Evolutionary conservation across 169 alveolate species (phyloP).

Genomic region (Babesia sp.): DNA sequence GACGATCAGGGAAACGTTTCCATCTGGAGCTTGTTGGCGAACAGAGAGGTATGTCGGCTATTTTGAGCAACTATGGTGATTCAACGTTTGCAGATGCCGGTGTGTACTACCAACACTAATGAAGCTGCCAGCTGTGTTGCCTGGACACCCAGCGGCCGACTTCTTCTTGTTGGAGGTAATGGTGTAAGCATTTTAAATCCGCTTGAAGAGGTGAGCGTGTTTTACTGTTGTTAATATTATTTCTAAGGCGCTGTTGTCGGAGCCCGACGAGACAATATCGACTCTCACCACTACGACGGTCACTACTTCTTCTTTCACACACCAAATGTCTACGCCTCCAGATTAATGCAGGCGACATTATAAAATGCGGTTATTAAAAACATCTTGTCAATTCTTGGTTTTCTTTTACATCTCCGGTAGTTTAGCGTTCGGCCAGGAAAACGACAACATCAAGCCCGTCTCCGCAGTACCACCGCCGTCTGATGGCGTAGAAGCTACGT

Average conservation of each 20-base stretch:
- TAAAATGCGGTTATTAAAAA: background rate
- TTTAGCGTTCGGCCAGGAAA: background rate
- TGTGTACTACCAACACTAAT: background rate
- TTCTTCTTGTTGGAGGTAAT: conserved; percentile 2
- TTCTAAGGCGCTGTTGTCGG: background rate
- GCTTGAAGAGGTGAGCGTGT: background rate
- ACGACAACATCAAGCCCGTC: conserved; percentile 18
- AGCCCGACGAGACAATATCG: background rate
- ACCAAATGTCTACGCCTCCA: background rate
- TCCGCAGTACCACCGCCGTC: too few relatives aligned
- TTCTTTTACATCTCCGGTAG: background rate
- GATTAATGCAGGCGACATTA: background rate
- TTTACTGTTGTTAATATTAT: background rate
- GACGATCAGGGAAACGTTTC: conserved; percentile 15
- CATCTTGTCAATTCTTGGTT: background rate
- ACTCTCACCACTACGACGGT: conserved; percentile 2
- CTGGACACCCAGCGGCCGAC: conserved; percentile 15
- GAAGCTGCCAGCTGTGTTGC: conserved; percentile 1
- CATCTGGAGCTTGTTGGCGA: background rate
- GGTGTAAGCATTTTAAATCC: conserved; percentile 10
- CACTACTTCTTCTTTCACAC: background rate
- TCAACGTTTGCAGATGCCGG: conserved; percentile 6
- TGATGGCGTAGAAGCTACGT: background rate
- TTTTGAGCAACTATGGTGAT: background rate
- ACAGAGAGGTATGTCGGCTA: background rate